Evolutionary conservation across 202 grass and related monocot species (phyloP).

Genomic region (Setaria italica): DNA sequence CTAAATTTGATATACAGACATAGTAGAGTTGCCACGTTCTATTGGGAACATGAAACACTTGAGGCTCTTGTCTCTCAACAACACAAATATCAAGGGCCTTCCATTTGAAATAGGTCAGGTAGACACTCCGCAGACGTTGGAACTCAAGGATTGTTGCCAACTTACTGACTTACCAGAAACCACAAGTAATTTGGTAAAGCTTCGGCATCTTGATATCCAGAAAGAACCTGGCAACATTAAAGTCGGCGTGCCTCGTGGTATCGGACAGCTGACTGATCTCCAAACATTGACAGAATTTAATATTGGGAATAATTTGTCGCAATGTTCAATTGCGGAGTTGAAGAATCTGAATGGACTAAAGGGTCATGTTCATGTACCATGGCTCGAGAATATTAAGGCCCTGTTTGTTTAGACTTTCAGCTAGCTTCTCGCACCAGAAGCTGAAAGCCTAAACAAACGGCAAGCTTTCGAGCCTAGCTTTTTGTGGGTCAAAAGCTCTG

Average conservation of each 20-base stretch:
- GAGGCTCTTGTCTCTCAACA: conserved; percentile 38
- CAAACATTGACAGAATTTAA: conserved; percentile 43
- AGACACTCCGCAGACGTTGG: conserved; percentile 38
- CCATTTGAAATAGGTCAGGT: conserved; percentile 40
- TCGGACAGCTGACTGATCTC: conserved; percentile 43
- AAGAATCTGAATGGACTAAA: conserved; percentile 5
- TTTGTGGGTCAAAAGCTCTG: too few relatives aligned
- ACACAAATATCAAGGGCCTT: conserved; percentile 42
- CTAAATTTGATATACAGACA: conserved; percentile 44
- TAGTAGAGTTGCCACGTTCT: conserved; percentile 36
- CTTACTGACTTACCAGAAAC: conserved; percentile 47
- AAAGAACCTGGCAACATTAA: conserved; percentile 11
- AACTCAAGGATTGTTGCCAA: conserved; percentile 40
- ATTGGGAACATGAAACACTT: conserved; percentile 41
- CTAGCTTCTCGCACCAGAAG: too few relatives aligned
- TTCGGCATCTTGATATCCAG: conserved; percentile 50
- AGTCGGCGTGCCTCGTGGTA: conserved; percentile 39
- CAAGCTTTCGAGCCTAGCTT: too few relatives aligned
- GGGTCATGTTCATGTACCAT: conserved; percentile 35
- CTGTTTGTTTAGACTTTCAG: too few relatives aligned
- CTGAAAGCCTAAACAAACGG: too few relatives aligned
- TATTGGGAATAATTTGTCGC: conserved; percentile 27
- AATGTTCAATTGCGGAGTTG: conserved; percentile 36
- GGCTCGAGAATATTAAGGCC: conserved; percentile 43
- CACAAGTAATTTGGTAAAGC: neutral